These are phyloP conservation scores for Neurospora sp. DNA, from an alignment of 495 filamentous ascomycete genomes.

Conservation along the genomic window DNA sequence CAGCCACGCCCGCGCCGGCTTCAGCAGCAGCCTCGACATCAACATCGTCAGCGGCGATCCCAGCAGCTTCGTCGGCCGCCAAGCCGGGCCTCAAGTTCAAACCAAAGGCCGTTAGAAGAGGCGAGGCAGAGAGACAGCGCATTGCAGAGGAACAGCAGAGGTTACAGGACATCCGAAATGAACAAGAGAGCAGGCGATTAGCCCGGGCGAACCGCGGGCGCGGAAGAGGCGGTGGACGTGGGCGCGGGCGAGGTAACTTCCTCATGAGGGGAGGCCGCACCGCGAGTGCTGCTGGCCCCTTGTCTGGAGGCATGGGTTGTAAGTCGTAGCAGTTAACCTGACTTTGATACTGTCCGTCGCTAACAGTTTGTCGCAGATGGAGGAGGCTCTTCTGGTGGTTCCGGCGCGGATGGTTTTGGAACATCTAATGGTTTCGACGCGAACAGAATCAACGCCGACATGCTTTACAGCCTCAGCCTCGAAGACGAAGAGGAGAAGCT, in stretches of 20 bases:
- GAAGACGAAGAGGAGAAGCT: slow-evolving; percentile 20
- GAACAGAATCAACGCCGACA: slow-evolving; percentile 31
- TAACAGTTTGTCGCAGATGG: slow-evolving; percentile 16
- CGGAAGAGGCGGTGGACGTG: slow-evolving; percentile 26
- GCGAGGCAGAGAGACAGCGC: slow-evolving; percentile 30
- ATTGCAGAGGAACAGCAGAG: slow-evolving; percentile 26
- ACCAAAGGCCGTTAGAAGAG: slow-evolving; percentile 33
- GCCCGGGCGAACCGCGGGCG: slow-evolving; percentile 17
- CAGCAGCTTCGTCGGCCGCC: not conserved
- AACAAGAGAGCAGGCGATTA: slow-evolving; percentile 18
- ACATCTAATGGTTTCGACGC: slow-evolving; percentile 20
- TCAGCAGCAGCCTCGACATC: not conserved
- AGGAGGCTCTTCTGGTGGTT: slow-evolving; percentile 19
- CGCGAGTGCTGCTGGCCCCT: slow-evolving; percentile 28
- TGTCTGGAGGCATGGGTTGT: slow-evolving; percentile 27
- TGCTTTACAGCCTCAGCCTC: slow-evolving; percentile 23
- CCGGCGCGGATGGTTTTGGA: slow-evolving; percentile 17
- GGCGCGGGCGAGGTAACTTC: slow-evolving; percentile 29
- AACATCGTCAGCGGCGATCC: not conserved
- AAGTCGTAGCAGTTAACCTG: slow-evolving; percentile 4
- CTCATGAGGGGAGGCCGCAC: slow-evolving; percentile 15
- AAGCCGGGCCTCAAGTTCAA: slow-evolving; percentile 23
- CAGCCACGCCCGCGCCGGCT: not conserved
- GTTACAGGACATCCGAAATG: slow-evolving; percentile 23
- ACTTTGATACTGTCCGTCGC: not conserved